Conservation (phyloP, 345 rosid species). For the Brassica rapa region DNA sequence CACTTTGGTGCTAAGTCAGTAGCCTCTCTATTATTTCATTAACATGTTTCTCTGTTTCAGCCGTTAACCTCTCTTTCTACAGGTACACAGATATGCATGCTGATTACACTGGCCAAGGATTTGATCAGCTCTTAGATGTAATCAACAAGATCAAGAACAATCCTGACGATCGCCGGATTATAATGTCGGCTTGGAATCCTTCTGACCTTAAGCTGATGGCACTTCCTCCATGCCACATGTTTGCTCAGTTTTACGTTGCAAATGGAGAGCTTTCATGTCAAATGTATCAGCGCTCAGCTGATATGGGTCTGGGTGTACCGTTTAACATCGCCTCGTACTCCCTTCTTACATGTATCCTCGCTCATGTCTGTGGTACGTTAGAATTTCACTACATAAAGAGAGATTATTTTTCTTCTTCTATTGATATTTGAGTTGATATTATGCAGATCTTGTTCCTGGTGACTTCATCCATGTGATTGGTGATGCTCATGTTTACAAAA, state of each 20-base stretch:
- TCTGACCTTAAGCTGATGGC: conserved; percentile 90
- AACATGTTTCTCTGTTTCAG: background rate
- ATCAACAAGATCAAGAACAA: conserved; percentile 82
- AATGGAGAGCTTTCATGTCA: conserved; percentile 89
- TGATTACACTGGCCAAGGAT: conserved; percentile 87
- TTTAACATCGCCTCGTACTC: conserved; percentile 80
- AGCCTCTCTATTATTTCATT: background rate
- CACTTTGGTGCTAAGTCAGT: conserved; percentile 92
- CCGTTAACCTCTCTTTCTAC: background rate
- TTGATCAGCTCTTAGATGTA: conserved; percentile 86
- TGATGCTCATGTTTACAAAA: conserved; percentile 87
- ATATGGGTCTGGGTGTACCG: conserved; percentile 95
- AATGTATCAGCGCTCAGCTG: conserved; percentile 97
- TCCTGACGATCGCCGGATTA: conserved; percentile 80
- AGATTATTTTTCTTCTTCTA: too few species aligned
- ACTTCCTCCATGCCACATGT: conserved; percentile 98
- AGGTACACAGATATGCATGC: conserved; percentile 93
- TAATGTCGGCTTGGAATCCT: conserved; percentile 97
- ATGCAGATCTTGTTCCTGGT: conserved; percentile 82
- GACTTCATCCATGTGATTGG: conserved; percentile 83
- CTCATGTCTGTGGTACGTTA: conserved; percentile 68
- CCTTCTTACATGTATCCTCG: conserved; percentile 74
- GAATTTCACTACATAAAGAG: too few species aligned
- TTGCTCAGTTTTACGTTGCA: conserved; percentile 89
- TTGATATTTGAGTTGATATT: background rate